Base-by-base conservation (phyloP, 192 early-diverging fungal genomes). In the Lunasporangiospora selenospora region DNA sequence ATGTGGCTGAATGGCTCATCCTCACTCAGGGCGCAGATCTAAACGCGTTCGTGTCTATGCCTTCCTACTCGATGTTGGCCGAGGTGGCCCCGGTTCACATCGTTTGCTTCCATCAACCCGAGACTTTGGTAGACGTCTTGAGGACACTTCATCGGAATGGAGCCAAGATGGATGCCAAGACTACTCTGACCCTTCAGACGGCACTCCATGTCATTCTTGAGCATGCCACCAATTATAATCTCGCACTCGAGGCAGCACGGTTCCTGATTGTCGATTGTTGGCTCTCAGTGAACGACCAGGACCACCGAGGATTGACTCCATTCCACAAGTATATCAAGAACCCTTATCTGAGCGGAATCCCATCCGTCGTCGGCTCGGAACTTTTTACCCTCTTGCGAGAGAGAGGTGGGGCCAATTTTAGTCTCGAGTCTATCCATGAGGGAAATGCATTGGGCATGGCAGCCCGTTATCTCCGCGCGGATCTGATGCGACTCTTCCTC, bases 241-340 rank as follows among this genome's bases (percentile, higher is more conserved):
- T 62, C 6, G 60, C 69, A 7, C 42, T 73, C 13, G 60, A 63
- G 29, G 61, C 41, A 6, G 32, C 45, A 15, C 57, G 53, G 49
- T 73, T 43, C 31, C 27, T 73, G 32, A 73, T 73, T 47, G 19
- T 34, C 11, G 69, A 73, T 13, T 63, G 59, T 24, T 44, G 60
- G 34, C 42, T 73, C 13, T 53, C 54, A 12, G 69, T 73, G 47
- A 73, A 73, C 34, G 69, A 63, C 10, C 60, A 38, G 4, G 69
- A 73, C 26, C 50, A 73, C 36, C 69, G 69, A 9, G 69, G 69
- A 24, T 42, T 73, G 36, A 73, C 69, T 2, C 60, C 69, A 15
- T 73, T 73, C 41, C 69, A 73, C 55, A 73, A 73, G 49, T 73
- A 63, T 24, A 57, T 73, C 60, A 73, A 73, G 43, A 73, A 73